Base-by-base conservation (phyloP, 2,329 filamentous ascomycete species). In the Neopestalotiopsis rosae region DNA sequence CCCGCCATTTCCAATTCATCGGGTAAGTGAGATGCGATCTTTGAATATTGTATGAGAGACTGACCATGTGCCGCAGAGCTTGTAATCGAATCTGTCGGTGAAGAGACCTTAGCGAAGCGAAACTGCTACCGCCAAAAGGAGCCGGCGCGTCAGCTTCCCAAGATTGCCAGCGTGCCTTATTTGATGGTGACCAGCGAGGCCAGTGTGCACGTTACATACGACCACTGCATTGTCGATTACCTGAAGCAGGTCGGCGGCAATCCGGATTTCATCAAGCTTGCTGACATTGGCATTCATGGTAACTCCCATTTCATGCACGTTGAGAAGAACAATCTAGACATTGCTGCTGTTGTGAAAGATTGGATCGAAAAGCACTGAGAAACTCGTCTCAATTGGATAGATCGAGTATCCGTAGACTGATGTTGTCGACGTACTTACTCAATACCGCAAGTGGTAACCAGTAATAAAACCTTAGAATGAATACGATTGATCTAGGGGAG, bases 291-390 rank as follows among this genome's bases (percentile, higher is more conserved):
- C 0, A 82, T 89, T 1, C 74, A 77, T 28, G 88, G 88, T 0
- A 90, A 90, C 69, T 87, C 86, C 0, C 87, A 89, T 72, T 81
- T 89, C 69, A 81, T 85, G 77, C 87, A 87, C 61, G 73, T 89
- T 42, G 87, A 89, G 77, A 81, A 78, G 72, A 88, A 89, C 72
- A 88, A 82, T 68, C 71, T 81, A 40, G 73, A 79, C 0, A 79
- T 88, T 66, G 83, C 82, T 2, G 72, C 72, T 3, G 69, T 80
- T 12, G 70, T 86, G 1, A 71, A 78, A 14, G 58, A 73, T 4
- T 86, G 83, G 83, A 81, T 83, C 4, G 17, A 67, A 40, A 38
- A 5, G 5, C 57, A 59, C 12, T 59, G 30, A 34, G 32, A 17
- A n/a, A 40, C 2, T 17, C 10, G 34, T 38, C 10, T 38, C 10